Conservation (phyloP, 495 filamentous ascomycete species). For the Xylaria acuta region DNA sequence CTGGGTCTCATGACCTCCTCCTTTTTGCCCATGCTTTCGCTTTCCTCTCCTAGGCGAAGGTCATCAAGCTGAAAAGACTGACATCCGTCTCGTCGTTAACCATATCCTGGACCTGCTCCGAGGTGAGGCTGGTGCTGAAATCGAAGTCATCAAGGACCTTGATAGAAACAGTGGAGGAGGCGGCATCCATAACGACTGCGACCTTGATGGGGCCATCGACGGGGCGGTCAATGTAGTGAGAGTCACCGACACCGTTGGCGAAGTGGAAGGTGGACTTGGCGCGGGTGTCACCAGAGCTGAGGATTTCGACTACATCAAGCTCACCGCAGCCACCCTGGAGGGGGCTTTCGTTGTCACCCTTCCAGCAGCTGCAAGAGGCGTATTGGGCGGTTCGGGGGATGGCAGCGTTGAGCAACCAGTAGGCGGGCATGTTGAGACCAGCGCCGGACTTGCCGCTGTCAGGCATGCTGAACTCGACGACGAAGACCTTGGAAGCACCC, state of each 20-base stretch:
- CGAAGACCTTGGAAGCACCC: conserved; percentile 66
- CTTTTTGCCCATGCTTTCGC: background rate
- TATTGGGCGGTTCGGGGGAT: conserved; percentile 73
- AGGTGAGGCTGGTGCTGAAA: conserved; percentile 43
- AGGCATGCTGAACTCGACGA: conserved; percentile 75
- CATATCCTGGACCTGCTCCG: conserved; percentile 41
- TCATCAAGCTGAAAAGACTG: conserved; percentile 39
- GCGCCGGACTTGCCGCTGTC: conserved; percentile 46
- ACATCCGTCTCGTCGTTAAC: conserved; percentile 33
- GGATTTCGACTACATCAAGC: conserved; percentile 73
- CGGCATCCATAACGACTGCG: conserved; percentile 63
- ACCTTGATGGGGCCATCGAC: conserved; percentile 58
- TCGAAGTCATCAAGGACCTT: conserved; percentile 43
- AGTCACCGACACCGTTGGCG: conserved; percentile 59
- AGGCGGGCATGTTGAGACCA: conserved; percentile 66
- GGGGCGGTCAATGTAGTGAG: conserved; percentile 70
- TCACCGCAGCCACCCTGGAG: conserved; percentile 66
- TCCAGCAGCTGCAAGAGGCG: conserved; percentile 70
- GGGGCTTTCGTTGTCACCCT: conserved; percentile 41
- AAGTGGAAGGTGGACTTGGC: conserved; percentile 68
- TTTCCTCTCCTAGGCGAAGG: conserved; percentile 24
- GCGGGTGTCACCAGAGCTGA: conserved; percentile 54
- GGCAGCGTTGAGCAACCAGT: conserved; percentile 74
- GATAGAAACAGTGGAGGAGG: conserved; percentile 39
- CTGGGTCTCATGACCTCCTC: background rate